Base-by-base conservation (phyloP, 2,329 filamentous ascomycete species). In the Pochonia chlamydosporia region DNA sequence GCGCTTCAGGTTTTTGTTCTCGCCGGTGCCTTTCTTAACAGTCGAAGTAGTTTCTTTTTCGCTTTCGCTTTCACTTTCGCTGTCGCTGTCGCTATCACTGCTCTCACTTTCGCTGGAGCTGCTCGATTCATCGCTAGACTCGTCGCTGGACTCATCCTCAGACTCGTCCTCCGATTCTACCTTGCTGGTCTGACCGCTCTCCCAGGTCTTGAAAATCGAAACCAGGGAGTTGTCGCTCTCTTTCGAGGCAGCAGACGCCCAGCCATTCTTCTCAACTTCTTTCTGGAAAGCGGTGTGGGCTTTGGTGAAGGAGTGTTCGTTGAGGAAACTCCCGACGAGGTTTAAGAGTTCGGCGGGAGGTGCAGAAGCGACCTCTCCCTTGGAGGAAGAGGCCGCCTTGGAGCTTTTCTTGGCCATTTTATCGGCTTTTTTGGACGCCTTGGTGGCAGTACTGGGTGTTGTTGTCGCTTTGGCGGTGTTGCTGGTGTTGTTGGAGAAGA, bases 291-390 rank as follows among this genome's bases (percentile, higher is more conserved):
- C 76, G 49, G 74, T 69, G 58, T 77, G 78, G 40, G 85, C 79
- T 49, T 73, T 72, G 41, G 73, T 64, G 57, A 87, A 85, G n/a
- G 80, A 77, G 62, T 85, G 75, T 40, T 84, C 75, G 36, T 75
- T 74, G 43, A 90, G 73, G 63, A 89, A 90, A 20, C 69, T 66
- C 52, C 81, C 80, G 57, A 90, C 75, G 14, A 88, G 70, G 51
- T 82, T 78, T 60, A 90, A 70, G 30, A 90, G 70, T 63, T 85
- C 75, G 24, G 75, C 65, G 4, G 84, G 76, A 23, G 79, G 73
- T 40, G 69, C 47, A 9, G 61, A 26, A 33, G 52, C 49, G 24
- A 52, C 49, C 39, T 53, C 47, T 42, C 50, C 54, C 48, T 53
- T 56, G 25, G 54, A 47, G 42, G 48, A 28, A 36, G 58, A 47